Percentiles rank a stretch among this genome's conserved stretches.
Evolutionary conservation across 768 basidiomycete genomes (phyloP).

Genomic region (Termitomyces sp.): DNA sequence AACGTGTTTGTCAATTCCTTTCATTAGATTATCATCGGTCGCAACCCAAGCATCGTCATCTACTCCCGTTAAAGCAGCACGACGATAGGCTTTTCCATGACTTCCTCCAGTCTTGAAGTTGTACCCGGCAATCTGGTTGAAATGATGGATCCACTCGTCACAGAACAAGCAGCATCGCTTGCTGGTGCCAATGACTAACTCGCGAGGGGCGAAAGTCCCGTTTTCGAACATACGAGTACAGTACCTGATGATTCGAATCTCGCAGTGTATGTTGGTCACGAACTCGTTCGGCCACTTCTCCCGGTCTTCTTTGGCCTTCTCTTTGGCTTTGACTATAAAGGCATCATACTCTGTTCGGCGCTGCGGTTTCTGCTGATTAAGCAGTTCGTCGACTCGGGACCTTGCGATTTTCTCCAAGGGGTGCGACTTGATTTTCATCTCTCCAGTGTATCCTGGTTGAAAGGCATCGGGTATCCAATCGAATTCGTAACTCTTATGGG

Average conservation of each 20-base stretch:
- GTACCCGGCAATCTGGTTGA: too few relatives aligned
- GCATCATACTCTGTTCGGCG: neutral
- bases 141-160: too few relatives aligned
- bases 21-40: neutral
- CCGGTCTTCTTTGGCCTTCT: neutral
- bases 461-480: neutral
- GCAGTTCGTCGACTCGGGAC: too few relatives aligned
- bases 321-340: neutral
- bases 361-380: too few relatives aligned
- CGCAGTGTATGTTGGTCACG: neutral
- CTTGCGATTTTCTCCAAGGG: neutral
- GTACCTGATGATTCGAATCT: neutral
- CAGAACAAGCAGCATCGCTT: neutral
- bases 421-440: neutral
- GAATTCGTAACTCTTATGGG: neutral
- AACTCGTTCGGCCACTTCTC: neutral
- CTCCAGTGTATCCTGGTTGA: neutral
- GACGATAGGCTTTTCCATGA: neutral
- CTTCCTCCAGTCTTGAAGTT: too few relatives aligned
- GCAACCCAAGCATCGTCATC: neutral
- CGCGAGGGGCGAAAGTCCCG: neutral
- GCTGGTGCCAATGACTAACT: neutral
- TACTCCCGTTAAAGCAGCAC: neutral
- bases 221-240: neutral
- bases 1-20: neutral